Percentiles rank a stretch among this genome's conserved stretches.
phyloP scores from a whole-genome alignment of 352 stramenopile genomes.

The Globisporangium irregulare region DNA sequence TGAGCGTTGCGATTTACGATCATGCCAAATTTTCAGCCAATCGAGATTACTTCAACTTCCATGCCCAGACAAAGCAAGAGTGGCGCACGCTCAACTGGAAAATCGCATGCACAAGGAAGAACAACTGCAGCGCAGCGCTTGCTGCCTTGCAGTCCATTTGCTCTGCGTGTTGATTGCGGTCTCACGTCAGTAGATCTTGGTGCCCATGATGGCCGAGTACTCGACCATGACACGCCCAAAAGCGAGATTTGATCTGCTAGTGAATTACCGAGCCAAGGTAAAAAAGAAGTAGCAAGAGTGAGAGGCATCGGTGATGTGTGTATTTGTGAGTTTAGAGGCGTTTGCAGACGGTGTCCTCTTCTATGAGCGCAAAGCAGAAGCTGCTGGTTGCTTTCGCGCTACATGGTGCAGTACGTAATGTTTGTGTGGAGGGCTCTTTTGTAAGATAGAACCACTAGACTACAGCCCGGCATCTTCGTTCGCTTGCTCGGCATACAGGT shows the following conservation, averaged over 20 bases:
- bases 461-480: constrained; percentile 8
- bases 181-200: too few species aligned
- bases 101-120: background rate
- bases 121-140: background rate
- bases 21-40: too few species aligned
- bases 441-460: background rate
- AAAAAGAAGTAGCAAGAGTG: too few species aligned
- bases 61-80: too few species aligned
- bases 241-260: too few species aligned
- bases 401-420: background rate
- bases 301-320: background rate
- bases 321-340: background rate
- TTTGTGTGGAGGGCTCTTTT: background rate
- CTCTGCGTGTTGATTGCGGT: background rate
- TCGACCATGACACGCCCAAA: too few species aligned
- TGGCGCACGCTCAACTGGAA: background rate
- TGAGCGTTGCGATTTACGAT: background rate
- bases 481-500: constrained; percentile 36
- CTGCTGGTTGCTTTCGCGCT: background rate
- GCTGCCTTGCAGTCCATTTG: background rate
- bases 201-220: too few species aligned
- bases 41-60: too few species aligned
- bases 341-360: background rate
- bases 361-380: background rate
- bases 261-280: too few species aligned